Conservation (phyloP, 768 basidiomycete species). For the Naganishia vishniacii region DNA sequence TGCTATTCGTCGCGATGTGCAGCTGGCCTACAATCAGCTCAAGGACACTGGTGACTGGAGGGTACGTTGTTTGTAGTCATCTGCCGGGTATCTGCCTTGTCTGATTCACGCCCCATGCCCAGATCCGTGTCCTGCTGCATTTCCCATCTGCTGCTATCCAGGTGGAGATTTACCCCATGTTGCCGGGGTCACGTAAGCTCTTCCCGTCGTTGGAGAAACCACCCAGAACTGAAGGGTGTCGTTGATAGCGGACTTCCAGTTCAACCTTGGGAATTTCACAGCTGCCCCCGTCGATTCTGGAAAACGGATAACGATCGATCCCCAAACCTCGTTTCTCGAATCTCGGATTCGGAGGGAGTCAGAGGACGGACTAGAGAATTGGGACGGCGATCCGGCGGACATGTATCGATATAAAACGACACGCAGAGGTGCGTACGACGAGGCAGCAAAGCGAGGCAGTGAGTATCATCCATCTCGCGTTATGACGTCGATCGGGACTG, state of each 20-base stretch:
- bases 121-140: constrained; percentile 8
- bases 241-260: background rate
- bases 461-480: background rate
- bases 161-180: background rate
- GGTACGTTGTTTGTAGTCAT: constrained; percentile 5
- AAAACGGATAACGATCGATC: constrained; percentile 6
- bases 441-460: constrained; percentile 1
- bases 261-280: background rate
- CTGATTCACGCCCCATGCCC: background rate
- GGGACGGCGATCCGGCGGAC: background rate
- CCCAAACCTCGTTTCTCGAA: background rate
- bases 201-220: background rate
- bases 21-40: background rate
- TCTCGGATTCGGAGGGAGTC: too few species aligned
- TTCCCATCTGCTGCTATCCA: background rate
- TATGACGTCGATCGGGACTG: too few species aligned
- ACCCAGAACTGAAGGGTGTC: background rate
- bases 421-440: background rate
- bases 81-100: background rate
- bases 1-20: background rate
- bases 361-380: too few species aligned
- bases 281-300: background rate
- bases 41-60: background rate
- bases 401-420: constrained; percentile 14
- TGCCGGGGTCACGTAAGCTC: background rate